phyloP scores from a whole-genome alignment of 2,329 filamentous ascomycete species.

The Cytospora mali region DNA sequence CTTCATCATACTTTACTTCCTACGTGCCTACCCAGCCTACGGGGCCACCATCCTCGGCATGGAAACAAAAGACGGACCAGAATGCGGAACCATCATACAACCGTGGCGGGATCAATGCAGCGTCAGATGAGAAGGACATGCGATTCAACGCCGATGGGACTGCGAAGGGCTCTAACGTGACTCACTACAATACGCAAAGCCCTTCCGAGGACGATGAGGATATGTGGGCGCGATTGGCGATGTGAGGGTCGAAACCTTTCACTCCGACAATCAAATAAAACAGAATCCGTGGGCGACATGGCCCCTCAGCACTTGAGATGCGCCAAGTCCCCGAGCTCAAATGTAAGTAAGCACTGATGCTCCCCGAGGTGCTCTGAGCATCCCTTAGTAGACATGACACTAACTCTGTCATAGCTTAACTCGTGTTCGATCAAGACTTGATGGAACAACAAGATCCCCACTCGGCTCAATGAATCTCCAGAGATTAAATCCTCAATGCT shows the following conservation, averaged over 20 bases:
- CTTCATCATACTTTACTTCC: conserved; percentile 10
- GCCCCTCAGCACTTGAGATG: conserved; percentile 14
- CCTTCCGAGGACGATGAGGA: conserved; percentile 27
- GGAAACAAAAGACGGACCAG: background rate
- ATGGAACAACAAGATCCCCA: background rate
- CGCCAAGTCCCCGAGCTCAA: conserved; percentile 1
- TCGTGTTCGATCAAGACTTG: background rate
- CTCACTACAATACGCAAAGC: too few species aligned
- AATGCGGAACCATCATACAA: conserved; percentile 14
- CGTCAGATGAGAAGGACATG: conserved; percentile 6
- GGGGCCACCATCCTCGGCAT: conserved; percentile 8
- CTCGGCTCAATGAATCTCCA: background rate
- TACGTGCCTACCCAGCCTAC: conserved; percentile 13
- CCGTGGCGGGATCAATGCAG: background rate
- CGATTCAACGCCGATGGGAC: background rate
- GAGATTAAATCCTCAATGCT: background rate
- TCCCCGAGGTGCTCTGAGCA: background rate
- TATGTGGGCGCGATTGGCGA: conserved; percentile 25
- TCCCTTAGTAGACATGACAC: background rate
- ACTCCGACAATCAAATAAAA: background rate
- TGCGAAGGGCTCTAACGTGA: conserved; percentile 4
- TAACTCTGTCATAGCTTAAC: background rate
- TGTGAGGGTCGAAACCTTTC: conserved; percentile 7
- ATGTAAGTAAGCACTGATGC: conserved; percentile 11
- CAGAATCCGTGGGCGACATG: background rate